Percentiles rank a stretch among this genome's conserved stretches.
Evolutionary conservation across 331 rosid genomes (phyloP).

Genomic region (Spiraea crenata): DNA sequence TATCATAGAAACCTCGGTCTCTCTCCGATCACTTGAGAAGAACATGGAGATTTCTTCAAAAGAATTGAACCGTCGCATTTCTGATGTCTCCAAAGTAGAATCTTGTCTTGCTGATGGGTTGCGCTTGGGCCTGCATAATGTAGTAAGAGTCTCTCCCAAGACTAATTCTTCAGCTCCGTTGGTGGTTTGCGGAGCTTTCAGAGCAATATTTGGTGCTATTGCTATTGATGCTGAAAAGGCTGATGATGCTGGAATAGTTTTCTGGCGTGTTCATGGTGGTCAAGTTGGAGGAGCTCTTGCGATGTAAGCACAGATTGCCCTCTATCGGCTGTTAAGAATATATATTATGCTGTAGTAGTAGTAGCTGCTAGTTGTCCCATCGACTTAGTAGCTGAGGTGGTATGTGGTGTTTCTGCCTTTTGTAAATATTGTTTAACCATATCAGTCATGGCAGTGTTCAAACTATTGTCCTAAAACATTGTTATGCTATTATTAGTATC

Average conservation of each 20-base stretch:
- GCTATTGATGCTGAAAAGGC: constrained; percentile 49
- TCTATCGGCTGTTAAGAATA: background rate
- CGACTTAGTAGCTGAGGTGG: background rate
- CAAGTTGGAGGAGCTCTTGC: constrained; percentile 29
- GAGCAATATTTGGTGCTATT: constrained; percentile 73
- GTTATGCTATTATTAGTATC: background rate
- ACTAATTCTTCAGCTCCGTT: constrained; percentile 53
- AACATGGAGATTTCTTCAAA: constrained; percentile 53
- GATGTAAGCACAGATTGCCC: constrained; percentile 24
- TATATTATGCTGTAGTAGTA: background rate
- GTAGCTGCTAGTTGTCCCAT: background rate
- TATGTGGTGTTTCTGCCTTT: background rate
- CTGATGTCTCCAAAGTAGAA: constrained; percentile 44
- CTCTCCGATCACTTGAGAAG: constrained; percentile 32
- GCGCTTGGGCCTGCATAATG: constrained; percentile 54
- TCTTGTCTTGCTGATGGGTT: constrained; percentile 51
- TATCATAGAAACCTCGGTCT: constrained; percentile 43
- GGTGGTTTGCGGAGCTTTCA: constrained; percentile 66
- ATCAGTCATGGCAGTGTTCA: background rate
- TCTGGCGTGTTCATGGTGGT: constrained; percentile 52
- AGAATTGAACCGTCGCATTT: constrained; percentile 44
- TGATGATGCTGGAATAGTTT: constrained; percentile 52
- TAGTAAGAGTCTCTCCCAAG: constrained; percentile 63
- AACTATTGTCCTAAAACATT: background rate
- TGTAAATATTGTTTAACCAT: background rate